Percentiles rank a stretch among this genome's conserved stretches.
phyloP scores from a whole-genome alignment of 2,329 filamentous ascomycete genomes.

The Claviceps paspali region DNA sequence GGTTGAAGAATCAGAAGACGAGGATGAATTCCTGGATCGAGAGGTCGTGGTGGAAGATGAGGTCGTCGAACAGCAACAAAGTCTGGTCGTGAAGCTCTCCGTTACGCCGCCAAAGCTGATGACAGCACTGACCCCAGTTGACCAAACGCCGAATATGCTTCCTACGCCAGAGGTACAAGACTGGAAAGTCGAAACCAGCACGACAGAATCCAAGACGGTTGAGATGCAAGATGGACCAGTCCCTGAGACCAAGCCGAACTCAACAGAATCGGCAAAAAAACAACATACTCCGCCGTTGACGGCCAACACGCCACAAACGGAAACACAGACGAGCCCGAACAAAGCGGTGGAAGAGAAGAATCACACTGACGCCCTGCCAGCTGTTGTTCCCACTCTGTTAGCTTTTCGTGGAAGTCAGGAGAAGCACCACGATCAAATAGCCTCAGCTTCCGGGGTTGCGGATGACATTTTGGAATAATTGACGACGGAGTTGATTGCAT shows the following conservation, averaged over 20 bases:
- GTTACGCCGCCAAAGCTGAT: slow-evolving; percentile 28
- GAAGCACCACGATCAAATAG: slow-evolving; percentile 27
- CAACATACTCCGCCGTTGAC: neutral
- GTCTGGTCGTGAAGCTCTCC: slow-evolving; percentile 61
- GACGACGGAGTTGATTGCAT: slow-evolving; percentile 7
- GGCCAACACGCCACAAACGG: slow-evolving; percentile 1
- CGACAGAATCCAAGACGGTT: slow-evolving; percentile 7
- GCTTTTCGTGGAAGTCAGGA: slow-evolving; percentile 49
- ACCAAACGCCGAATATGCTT: slow-evolving; percentile 11
- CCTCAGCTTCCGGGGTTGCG: slow-evolving; percentile 17
- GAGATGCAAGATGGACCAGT: slow-evolving; percentile 15
- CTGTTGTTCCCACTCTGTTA: slow-evolving; percentile 28
- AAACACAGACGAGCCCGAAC: slow-evolving; percentile 3
- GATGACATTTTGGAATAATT: slow-evolving; percentile 13
- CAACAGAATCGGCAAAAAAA: slow-evolving; percentile 1
- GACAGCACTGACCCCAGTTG: slow-evolving; percentile 14
- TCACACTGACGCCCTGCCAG: slow-evolving; percentile 8
- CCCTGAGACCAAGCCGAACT: neutral
- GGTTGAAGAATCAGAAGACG: slow-evolving; percentile 43
- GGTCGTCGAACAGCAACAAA: slow-evolving; percentile 33
- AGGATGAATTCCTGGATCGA: slow-evolving; percentile 42
- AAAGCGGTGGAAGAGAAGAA: slow-evolving; percentile 7
- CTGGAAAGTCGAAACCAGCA: slow-evolving; percentile 6
- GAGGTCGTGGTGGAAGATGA: slow-evolving; percentile 40
- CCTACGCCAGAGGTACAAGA: slow-evolving; percentile 11